Percentiles rank a stretch among this genome's conserved stretches.
phyloP scores from a whole-genome alignment of 2,329 filamentous ascomycete genomes.

The Exophiala sp. region DNA sequence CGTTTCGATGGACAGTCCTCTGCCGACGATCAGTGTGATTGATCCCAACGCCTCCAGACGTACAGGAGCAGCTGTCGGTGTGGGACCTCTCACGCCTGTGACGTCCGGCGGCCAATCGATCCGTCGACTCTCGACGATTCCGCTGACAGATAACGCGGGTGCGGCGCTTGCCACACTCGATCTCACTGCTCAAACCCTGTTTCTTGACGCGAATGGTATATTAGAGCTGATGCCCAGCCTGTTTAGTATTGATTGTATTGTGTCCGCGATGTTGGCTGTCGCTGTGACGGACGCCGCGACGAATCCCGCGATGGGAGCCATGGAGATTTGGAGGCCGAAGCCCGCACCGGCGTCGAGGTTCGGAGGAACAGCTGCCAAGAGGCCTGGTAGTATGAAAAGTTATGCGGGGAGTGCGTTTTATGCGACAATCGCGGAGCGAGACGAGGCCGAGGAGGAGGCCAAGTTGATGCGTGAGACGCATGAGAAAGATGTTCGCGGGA shows the following conservation, averaged over 20 bases:
- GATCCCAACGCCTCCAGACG: conserved; percentile 35
- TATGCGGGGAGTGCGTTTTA: conserved; percentile 26
- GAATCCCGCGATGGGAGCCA: conserved; percentile 38
- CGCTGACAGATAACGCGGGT: conserved; percentile 33
- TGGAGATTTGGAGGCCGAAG: conserved; percentile 28
- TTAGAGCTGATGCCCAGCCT: conserved; percentile 42
- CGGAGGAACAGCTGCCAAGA: neutral
- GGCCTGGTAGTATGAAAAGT: conserved; percentile 22
- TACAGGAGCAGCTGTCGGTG: neutral
- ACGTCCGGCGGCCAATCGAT: conserved; percentile 15
- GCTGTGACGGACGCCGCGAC: conserved; percentile 43
- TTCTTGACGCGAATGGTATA: conserved; percentile 40
- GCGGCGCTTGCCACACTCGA: conserved; percentile 43
- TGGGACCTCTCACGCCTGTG: conserved; percentile 1
- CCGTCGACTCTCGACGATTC: conserved; percentile 35
- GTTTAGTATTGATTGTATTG: conserved; percentile 47
- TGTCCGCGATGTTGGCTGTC: conserved; percentile 45
- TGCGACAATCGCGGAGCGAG: conserved; percentile 38
- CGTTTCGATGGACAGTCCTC: conserved; percentile 36
- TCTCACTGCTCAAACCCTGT: conserved; percentile 37
- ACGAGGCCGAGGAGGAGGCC: conserved; percentile 40
- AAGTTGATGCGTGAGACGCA: conserved; percentile 36
- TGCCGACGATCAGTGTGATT: conserved; percentile 37
- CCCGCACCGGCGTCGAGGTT: conserved; percentile 21
- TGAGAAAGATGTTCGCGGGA: conserved; percentile 23